Evolutionary conservation across 495 filamentous ascomycete genomes (phyloP), one percentile per base, ranked within the genome.

Genomic region (Penicillium canescens): DNA sequence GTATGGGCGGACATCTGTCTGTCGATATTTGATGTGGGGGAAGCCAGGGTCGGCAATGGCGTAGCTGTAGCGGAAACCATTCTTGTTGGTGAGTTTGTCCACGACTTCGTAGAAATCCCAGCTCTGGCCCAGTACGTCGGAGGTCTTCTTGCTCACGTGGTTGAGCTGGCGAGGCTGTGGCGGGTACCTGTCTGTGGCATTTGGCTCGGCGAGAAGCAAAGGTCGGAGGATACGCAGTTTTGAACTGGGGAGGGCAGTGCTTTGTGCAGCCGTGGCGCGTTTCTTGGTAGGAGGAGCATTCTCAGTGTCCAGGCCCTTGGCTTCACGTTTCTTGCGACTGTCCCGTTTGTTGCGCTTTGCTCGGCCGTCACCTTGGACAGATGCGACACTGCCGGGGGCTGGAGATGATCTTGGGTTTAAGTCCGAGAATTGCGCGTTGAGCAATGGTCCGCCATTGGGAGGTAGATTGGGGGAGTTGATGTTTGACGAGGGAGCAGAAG

Each of bases 11-110:
- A 89, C 82, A 68, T 98, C 95, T 21, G 92, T 90, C 53, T 90
- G 88, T 43, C 94, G 88, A 72, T 92, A 95, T 61, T 92, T 87
- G 54, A 90, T 91, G 46, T 91, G 89, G 7, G 87, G 86, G 50
- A 98, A 95, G 14, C 78, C 78, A 0, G 88, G 87, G 59, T 97
- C 94, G 46, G 91, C 90, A 53, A 97, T 91, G 63, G 91, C 95
- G 55, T 92, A 91, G 35, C 80, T 89, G 67, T 98, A 99, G 35
- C 90, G 87, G 58, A 89, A 98, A 38, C 85, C 89, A 70, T 92
- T 91, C 65, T 94, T 93, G 60, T 96, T 97, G 56, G 84, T 88
- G 38, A 94, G 89, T 67, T 88, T 91, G 59, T 78, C 74, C 18
- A 70, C 69, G 10, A 75, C 66, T 44, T 78, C 74, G 41, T 74